These are phyloP conservation scores for Trichoderma simmonsii DNA, from an alignment of 2,329 filamentous ascomycete genomes.

Conservation along the genomic window DNA sequence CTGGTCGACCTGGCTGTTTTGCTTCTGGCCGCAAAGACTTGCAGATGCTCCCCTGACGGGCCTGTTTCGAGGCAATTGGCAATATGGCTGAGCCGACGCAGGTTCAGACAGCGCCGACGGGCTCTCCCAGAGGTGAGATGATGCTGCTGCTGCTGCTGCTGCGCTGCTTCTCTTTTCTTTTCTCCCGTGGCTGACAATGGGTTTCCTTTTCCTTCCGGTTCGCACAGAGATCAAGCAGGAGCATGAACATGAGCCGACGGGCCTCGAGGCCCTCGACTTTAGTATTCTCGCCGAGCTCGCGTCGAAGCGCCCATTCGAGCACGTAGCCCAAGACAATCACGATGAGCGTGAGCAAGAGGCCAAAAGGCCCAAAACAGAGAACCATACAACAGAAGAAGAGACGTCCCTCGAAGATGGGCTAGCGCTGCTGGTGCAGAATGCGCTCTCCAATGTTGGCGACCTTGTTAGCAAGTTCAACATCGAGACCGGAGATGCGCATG, in stretches of 20 bases:
- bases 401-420: constrained; percentile 36
- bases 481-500: constrained; percentile 23
- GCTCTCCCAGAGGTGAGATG: constrained; percentile 35
- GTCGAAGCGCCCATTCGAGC: constrained; percentile 38
- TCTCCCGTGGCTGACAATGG: neutral
- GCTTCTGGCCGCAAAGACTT: neutral
- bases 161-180: neutral
- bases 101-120: constrained; percentile 34
- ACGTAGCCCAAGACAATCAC: constrained; percentile 25
- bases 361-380: constrained; percentile 36
- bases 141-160: neutral
- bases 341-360: constrained; percentile 29
- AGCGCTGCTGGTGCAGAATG: constrained; percentile 40
- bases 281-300: constrained; percentile 35
- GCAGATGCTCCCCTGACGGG: constrained; percentile 25
- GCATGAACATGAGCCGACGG: constrained; percentile 30
- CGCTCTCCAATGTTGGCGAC: constrained; percentile 39
- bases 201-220: neutral
- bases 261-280: constrained; percentile 35
- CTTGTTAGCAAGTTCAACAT: constrained; percentile 35
- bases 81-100: constrained; percentile 43
- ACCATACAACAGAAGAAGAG: constrained; percentile 24
- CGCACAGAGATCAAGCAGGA: constrained; percentile 40
- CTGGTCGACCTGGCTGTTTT: neutral
- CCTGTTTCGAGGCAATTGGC: constrained; percentile 31